A percentile compares a stretch with the other conserved stretches of the same genome.
Conservation (phyloP, 2,329 filamentous ascomycete genomes). For the Cladophialophora chaetospira region DNA sequence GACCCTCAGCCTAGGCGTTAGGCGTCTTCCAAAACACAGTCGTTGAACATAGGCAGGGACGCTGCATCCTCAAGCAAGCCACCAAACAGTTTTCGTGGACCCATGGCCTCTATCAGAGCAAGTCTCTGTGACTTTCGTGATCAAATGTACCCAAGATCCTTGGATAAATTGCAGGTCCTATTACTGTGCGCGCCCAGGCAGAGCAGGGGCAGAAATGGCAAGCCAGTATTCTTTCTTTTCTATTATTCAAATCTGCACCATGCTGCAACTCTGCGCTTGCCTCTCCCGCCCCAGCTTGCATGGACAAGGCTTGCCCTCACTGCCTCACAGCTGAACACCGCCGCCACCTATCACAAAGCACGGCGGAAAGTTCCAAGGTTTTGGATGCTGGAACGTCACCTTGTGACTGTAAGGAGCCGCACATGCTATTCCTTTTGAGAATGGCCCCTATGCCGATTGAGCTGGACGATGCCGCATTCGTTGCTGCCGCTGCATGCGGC, state of each 20-base stretch:
- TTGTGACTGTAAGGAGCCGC: conserved; percentile 14
- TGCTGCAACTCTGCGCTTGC: too few relatives aligned
- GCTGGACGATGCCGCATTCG: not conserved
- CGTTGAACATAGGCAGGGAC: not conserved
- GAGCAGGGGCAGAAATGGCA: too few relatives aligned
- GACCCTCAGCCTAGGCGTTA: too few relatives aligned
- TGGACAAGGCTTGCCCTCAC: too few relatives aligned
- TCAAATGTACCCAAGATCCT: not conserved
- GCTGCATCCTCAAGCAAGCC: conserved; percentile 2
- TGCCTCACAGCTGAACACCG: not conserved
- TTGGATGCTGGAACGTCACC: not conserved
- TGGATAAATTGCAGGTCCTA: too few relatives aligned
- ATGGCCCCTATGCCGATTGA: not conserved
- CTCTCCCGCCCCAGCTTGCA: not conserved
- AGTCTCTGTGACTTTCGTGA: not conserved
- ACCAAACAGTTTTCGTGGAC: not conserved
- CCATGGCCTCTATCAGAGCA: not conserved
- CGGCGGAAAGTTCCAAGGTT: conserved; percentile 10
- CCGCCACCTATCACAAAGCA: conserved; percentile 9
- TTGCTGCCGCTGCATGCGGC: not conserved
- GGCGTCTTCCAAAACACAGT: not conserved
- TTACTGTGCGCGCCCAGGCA: too few relatives aligned
- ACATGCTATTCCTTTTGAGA: not conserved
- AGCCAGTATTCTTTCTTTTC: too few relatives aligned
- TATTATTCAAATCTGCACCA: too few relatives aligned